These are phyloP conservation scores for Psilocybe sp. DNA, from an alignment of 768 basidiomycete species.

Conservation along the genomic window DNA sequence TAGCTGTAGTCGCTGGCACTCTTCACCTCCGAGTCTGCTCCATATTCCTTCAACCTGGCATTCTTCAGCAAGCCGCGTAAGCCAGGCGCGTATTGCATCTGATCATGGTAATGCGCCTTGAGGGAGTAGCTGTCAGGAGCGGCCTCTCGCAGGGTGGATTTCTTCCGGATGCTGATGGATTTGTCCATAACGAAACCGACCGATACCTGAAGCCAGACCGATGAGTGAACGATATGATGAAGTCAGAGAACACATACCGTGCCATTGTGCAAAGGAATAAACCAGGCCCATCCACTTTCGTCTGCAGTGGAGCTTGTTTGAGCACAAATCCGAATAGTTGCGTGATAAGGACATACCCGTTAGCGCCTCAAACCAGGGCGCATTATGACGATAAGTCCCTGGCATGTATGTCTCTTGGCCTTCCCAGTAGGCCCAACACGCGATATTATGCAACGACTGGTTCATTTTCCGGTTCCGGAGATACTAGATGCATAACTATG, in stretches of 20 bases:
- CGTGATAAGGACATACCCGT: slow-evolving; percentile 40
- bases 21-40: slow-evolving; percentile 12
- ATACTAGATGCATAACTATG: neutral
- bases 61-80: slow-evolving; percentile 26
- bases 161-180: slow-evolving; percentile 11
- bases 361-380: slow-evolving; percentile 65
- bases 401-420: slow-evolving; percentile 43
- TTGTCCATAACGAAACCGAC: slow-evolving; percentile 52
- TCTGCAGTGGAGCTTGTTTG: slow-evolving; percentile 30
- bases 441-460: slow-evolving; percentile 32
- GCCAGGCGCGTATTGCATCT: slow-evolving; percentile 32
- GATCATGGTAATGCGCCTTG: slow-evolving; percentile 33
- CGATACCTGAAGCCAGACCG: slow-evolving; percentile 19
- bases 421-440: slow-evolving; percentile 73
- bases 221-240: too few species aligned
- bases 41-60: slow-evolving; percentile 16
- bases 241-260: slow-evolving; percentile 14
- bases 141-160: neutral
- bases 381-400: slow-evolving; percentile 45
- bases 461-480: slow-evolving; percentile 8
- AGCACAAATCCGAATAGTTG: neutral
- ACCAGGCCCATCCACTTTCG: slow-evolving; percentile 66
- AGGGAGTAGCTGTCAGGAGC: slow-evolving; percentile 13
- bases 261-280: slow-evolving; percentile 56
- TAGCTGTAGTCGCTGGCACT: slow-evolving; percentile 37